phyloP scores from a whole-genome alignment of 1,284 basidiomycete genomes.

The Exobasidium cylindrosporum region DNA sequence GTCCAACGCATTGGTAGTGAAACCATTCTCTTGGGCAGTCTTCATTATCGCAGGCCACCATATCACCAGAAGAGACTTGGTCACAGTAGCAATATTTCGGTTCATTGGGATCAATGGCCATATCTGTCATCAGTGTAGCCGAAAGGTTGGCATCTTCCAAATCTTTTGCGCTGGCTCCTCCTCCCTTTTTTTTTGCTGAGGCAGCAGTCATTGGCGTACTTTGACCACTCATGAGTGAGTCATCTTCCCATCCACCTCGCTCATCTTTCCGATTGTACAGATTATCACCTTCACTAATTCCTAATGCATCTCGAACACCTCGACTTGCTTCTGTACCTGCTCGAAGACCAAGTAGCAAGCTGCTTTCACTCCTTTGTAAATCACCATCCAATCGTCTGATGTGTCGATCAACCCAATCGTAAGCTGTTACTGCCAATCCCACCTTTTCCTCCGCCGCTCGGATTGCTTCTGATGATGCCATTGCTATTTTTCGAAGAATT shows the following conservation, averaged over 20 bases:
- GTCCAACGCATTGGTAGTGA: constrained; percentile 49
- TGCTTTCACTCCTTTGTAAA: constrained; percentile 40
- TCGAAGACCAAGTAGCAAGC: constrained; percentile 39
- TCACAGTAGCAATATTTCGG: constrained; percentile 61
- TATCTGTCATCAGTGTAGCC: constrained; percentile 18
- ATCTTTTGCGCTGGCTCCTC: neutral
- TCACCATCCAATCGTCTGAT: constrained; percentile 60
- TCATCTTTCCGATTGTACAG: neutral
- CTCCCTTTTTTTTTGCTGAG: neutral
- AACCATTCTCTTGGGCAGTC: constrained; percentile 60
- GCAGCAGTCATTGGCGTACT: neutral
- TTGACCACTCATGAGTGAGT: neutral
- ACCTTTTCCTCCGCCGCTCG: constrained; percentile 60
- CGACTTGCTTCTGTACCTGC: constrained; percentile 36
- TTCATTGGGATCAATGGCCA: constrained; percentile 57
- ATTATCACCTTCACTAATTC: constrained; percentile 13
- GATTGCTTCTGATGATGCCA: constrained; percentile 27
- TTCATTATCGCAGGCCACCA: constrained; percentile 57
- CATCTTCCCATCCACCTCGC: neutral
- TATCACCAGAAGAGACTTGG: constrained; percentile 58
- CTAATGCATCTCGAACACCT: constrained; percentile 30
- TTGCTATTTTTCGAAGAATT: constrained; percentile 21
- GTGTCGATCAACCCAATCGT: constrained; percentile 60
- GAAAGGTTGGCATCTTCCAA: neutral
- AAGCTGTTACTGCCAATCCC: constrained; percentile 59